Evolutionary conservation across 2,329 filamentous ascomycete species (phyloP), one percentile per base, ranked within the genome.

Genomic region (Phialophora verrucosa): DNA sequence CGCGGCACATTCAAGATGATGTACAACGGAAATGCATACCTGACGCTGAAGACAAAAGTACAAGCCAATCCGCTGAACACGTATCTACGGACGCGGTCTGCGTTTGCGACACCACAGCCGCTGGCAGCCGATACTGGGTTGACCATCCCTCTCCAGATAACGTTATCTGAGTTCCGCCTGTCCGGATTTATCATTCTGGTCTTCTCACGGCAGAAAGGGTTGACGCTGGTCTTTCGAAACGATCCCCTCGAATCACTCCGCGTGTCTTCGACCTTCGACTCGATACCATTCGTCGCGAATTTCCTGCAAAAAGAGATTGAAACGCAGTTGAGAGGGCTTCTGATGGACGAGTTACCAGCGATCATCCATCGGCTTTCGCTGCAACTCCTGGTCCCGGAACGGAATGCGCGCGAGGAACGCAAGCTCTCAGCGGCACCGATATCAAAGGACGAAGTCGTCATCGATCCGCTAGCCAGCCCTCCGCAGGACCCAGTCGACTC

Each of bases 1-100:
- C 87, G 95, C 66, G 95, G 95, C 76, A 98, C 99, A 73, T 99
- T 99, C 85, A 98, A 98, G 80, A 98, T 99, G 94, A 94, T 91
- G 78, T 99, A 99, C 78, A 88, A 91, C 1, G 95, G 95, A 72
- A 94, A 99, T 81, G 94, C 95, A 32, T 98, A 93, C 77, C 81
- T 99, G 80, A 98, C 95, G 29, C 84, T 99, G 70, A 95, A 95
- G 79, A 99, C 95, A 65, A 88, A 93, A 80, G 95, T 99, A 70
- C 95, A 99, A 88, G 95, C 94, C 72, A 99, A 99, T 79, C 95
- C 95, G 62, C 82, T 99, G 70, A 97, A 98, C 79, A 99, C 95
- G 55, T 97, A 96, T 76, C 86, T 99, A 65, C 91, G 90, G 64
- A 96, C 93, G 32, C 94, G 96, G 77, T 93, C 95, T 51, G 87